Conservation (phyloP, 2,329 filamentous ascomycete species). For the Colletotrichum australisinense region DNA sequence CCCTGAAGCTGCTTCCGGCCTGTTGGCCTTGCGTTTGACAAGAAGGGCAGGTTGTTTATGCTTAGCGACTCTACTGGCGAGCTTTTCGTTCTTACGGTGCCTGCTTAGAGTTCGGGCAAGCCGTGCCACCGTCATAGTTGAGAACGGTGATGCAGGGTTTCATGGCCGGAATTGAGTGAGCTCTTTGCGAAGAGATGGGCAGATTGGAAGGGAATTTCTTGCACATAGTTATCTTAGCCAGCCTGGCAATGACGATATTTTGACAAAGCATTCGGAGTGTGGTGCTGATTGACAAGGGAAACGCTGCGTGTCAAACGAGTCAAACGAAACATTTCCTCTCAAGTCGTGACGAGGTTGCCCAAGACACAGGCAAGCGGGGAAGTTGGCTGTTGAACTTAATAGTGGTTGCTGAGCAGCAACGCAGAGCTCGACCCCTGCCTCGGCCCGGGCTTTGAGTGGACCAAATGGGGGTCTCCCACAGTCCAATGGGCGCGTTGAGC, state of each 20-base stretch:
- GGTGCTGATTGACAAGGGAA: neutral
- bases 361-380: constrained; percentile 14
- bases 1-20: constrained; percentile 71
- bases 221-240: constrained; percentile 1
- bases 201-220: neutral
- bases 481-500: neutral
- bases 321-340: constrained; percentile 9
- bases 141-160: neutral
- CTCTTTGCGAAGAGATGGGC: neutral
- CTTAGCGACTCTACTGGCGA: constrained; percentile 74
- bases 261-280: neutral
- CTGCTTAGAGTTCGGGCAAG: constrained; percentile 9
- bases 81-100: constrained; percentile 65
- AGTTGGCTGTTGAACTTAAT: neutral
- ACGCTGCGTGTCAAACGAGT: constrained; percentile 11
- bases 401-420: constrained; percentile 32
- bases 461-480: constrained; percentile 14
- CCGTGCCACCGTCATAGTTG: neutral
- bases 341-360: neutral
- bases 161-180: neutral
- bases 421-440: constrained; percentile 27
- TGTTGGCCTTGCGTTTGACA: constrained; percentile 66
- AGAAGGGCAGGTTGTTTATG: constrained; percentile 68
- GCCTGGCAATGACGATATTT: neutral
- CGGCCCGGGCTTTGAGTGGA: constrained; percentile 24